A percentile compares a stretch with the other conserved stretches of the same genome.
phyloP scores from a whole-genome alignment of 1,284 basidiomycete genomes.

The Chondrostereum purpureum region DNA sequence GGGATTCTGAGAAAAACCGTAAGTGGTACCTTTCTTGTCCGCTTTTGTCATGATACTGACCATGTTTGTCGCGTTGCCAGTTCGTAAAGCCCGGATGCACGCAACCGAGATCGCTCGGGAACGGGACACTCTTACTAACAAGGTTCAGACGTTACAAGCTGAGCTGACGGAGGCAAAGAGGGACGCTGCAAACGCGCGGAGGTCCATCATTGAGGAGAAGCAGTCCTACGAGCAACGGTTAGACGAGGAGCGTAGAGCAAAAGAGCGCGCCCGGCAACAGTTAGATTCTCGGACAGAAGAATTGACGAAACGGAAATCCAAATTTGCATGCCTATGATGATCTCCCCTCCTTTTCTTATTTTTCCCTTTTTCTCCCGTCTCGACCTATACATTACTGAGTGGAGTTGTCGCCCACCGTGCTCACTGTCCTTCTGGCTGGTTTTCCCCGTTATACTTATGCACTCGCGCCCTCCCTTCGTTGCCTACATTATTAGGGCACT shows the following conservation, averaged over 20 bases:
- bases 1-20: slow-evolving; percentile 88
- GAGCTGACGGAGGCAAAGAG: slow-evolving; percentile 72
- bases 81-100: slow-evolving; percentile 86
- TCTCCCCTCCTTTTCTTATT: no score
- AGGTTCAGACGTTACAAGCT: slow-evolving; percentile 58
- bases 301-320: slow-evolving; percentile 73
- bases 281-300: slow-evolving; percentile 83
- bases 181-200: slow-evolving; percentile 71
- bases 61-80: slow-evolving; percentile 29
- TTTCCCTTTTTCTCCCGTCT: slow-evolving; percentile 8
- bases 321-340: slow-evolving; percentile 72
- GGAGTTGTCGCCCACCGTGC: neutral
- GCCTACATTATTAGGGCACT: slow-evolving; percentile 16
- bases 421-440: slow-evolving; percentile 12
- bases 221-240: slow-evolving; percentile 73
- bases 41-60: slow-evolving; percentile 8
- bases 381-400: slow-evolving; percentile 3
- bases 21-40: slow-evolving; percentile 31
- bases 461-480: neutral
- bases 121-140: slow-evolving; percentile 63
- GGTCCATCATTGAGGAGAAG: slow-evolving; percentile 79
- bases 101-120: slow-evolving; percentile 82
- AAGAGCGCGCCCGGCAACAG: slow-evolving; percentile 77
- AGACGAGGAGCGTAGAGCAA: slow-evolving; percentile 76
- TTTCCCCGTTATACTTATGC: slow-evolving; percentile 2